A percentile compares a stretch with the other conserved stretches of the same genome.
Evolutionary conservation across 139 green algal genomes (phyloP).

Genomic region (Chlamydomonas sp.): DNA sequence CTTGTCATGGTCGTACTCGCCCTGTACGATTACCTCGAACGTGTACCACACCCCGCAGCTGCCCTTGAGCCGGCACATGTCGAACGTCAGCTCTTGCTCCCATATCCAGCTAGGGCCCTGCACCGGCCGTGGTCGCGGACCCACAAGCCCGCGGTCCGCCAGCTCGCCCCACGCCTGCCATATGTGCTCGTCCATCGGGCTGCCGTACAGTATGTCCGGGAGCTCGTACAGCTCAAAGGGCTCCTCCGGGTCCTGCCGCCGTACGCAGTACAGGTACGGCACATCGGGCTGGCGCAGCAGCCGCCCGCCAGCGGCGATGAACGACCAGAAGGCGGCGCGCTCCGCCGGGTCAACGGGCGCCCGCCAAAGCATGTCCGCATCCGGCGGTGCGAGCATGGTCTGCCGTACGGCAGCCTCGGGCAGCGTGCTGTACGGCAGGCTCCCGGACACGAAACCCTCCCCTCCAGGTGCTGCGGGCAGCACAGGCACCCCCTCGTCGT

Average conservation of each 20-base stretch:
- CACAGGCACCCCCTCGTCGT: no score
- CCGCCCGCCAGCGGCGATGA: no score
- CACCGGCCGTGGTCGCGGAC: not conserved
- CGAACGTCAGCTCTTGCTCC: not conserved
- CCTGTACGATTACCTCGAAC: not conserved
- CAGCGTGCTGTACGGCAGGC: no score
- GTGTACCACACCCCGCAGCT: constrained; percentile 5
- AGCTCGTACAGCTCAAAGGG: constrained; percentile 27
- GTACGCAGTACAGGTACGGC: constrained; percentile 16
- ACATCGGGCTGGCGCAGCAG: no score
- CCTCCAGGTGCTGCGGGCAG: no score
- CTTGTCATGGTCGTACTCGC: constrained; percentile 11
- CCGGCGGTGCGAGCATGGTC: no score
- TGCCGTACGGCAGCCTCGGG: no score
- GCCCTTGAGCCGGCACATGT: not conserved
- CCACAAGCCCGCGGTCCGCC: not conserved
- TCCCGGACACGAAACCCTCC: no score
- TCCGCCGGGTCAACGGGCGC: no score
- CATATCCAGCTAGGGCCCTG: not conserved
- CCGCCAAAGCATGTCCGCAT: no score
- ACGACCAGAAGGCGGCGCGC: no score
- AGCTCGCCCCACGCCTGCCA: constrained; percentile 22
- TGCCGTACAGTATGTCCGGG: constrained; percentile 13
- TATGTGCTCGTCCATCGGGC: constrained; percentile 15
- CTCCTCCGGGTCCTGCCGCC: constrained; percentile 9